Conservation (phyloP, 2,329 filamentous ascomycete genomes). For the Escovopsis sp. region DNA sequence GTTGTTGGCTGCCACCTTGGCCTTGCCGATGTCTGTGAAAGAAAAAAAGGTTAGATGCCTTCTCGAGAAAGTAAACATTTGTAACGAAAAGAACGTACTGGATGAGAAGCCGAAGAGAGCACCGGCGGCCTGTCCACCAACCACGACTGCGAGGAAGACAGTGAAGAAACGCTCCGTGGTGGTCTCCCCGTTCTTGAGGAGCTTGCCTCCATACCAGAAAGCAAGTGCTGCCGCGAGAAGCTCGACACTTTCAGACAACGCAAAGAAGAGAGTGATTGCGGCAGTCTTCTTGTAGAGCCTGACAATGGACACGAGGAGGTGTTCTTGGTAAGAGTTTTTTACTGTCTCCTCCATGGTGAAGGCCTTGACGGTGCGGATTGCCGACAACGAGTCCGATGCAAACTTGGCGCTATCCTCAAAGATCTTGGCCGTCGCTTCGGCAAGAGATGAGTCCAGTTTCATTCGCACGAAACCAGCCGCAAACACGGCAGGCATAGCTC, state of each 20-base stretch:
- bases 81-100: neutral
- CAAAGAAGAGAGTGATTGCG: conserved; percentile 1
- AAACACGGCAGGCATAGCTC: conserved; percentile 20
- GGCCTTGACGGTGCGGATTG: conserved; percentile 46
- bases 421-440: conserved; percentile 23
- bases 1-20: conserved; percentile 1
- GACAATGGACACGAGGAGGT: conserved; percentile 11
- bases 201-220: conserved; percentile 10
- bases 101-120: conserved; percentile 3
- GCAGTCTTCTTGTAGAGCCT: neutral
- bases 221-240: conserved; percentile 5
- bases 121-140: conserved; percentile 15
- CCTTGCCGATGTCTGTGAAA: conserved; percentile 2
- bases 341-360: conserved; percentile 47
- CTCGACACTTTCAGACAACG: conserved; percentile 12
- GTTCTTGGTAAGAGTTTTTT: conserved; percentile 20
- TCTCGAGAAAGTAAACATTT: neutral
- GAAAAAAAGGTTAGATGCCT: neutral
- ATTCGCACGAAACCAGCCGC: conserved; percentile 36
- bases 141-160: conserved; percentile 26
- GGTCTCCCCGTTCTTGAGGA: conserved; percentile 21
- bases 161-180: conserved; percentile 23
- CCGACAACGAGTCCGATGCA: conserved; percentile 45
- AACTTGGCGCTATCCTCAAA: conserved; percentile 48
- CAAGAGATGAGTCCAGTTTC: conserved; percentile 19